Evolutionary conservation across 2,329 filamentous ascomycete species (phyloP).

Genomic region (Trichoderma semiorbis): DNA sequence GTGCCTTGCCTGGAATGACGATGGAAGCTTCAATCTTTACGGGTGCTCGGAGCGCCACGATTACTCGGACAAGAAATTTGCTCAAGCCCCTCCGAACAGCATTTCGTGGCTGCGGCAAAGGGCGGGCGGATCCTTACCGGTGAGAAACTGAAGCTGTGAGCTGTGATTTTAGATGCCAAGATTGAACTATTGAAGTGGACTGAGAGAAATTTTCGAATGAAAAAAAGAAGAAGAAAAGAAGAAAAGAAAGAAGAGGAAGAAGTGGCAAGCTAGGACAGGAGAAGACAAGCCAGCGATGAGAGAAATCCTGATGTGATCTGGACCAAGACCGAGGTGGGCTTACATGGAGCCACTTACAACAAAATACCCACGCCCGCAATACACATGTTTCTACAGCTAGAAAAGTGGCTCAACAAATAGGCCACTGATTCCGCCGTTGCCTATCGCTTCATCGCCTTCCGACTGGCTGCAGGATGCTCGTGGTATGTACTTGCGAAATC

Average conservation of each 20-base stretch:
- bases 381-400: not conserved
- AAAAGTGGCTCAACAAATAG: not conserved
- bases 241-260: not conserved
- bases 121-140: not conserved
- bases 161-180: not conserved
- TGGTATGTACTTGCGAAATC: not conserved
- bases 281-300: not conserved
- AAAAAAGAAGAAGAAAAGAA: not conserved
- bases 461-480: not conserved
- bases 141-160: not conserved
- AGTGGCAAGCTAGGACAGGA: not conserved
- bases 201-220: not conserved
- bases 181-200: not conserved
- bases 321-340: not conserved
- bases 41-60: not conserved
- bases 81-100: not conserved
- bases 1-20: conserved; percentile 1
- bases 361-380: not conserved
- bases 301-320: not conserved
- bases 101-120: not conserved
- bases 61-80: not conserved
- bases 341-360: not conserved
- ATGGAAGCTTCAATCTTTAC: not conserved
- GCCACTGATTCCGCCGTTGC: not conserved
- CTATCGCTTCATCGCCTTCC: not conserved